These are phyloP conservation scores for Chionographis japonica DNA, from an alignment of 106 monocot genomes.

Conservation along the genomic window DNA sequence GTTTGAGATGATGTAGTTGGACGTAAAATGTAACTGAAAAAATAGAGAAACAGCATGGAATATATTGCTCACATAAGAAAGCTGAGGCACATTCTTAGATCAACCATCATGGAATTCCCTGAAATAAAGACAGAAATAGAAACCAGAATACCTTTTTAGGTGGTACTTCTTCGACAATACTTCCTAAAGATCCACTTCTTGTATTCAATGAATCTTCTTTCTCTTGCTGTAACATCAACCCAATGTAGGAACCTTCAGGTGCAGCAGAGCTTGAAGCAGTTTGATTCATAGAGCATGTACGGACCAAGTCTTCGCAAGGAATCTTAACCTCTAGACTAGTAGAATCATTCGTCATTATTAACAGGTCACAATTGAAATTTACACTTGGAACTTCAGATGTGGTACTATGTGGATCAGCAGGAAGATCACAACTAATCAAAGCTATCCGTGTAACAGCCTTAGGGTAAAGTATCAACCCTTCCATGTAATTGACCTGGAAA, in stretches of 20 bases:
- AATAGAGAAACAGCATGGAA: not conserved
- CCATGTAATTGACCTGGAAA: conserved; percentile 39
- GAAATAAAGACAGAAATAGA: not conserved
- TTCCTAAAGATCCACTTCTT: conserved; percentile 30
- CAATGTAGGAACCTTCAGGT: conserved; percentile 11
- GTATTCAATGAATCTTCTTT: conserved; percentile 20
- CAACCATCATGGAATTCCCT: not conserved
- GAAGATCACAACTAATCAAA: conserved; percentile 28
- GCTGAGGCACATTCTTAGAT: not conserved
- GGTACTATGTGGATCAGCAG: conserved; percentile 2
- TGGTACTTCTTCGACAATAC: conserved; percentile 20
- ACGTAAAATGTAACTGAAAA: no score
- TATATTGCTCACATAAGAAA: not conserved
- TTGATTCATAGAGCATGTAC: not conserved
- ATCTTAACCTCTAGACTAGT: conserved; percentile 21
- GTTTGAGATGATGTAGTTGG: no score
- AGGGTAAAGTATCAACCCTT: conserved; percentile 61
- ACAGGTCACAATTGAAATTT: conserved; percentile 21
- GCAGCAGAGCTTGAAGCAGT: not conserved
- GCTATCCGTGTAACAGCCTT: conserved; percentile 38
- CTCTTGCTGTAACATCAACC: conserved; percentile 6
- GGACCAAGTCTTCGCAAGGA: conserved; percentile 25
- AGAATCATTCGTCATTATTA: conserved; percentile 30
- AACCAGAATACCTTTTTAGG: conserved; percentile 29
- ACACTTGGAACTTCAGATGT: conserved; percentile 8